phyloP scores from a whole-genome alignment of 352 stramenopile species.

The Phytophthora vignae region DNA sequence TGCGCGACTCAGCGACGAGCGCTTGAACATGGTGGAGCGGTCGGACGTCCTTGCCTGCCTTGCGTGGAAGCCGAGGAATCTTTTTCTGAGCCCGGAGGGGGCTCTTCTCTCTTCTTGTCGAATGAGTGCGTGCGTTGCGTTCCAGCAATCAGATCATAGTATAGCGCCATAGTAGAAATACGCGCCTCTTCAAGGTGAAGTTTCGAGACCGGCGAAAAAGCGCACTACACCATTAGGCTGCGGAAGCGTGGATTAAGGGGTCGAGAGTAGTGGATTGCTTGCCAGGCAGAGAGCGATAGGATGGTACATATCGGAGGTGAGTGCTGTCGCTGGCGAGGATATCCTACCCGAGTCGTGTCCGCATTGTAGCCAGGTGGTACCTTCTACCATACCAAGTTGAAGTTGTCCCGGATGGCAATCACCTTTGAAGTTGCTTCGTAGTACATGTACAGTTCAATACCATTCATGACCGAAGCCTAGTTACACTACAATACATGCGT shows the following conservation, averaged over 20 bases:
- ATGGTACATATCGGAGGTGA: no score
- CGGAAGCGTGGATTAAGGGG: no score
- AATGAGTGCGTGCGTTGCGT: background rate
- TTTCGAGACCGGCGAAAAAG: background rate
- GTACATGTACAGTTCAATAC: no score
- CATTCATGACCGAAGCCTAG: no score
- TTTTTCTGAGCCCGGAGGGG: background rate
- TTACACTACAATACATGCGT: no score
- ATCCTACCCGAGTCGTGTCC: no score
- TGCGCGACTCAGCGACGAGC: conserved; percentile 1
- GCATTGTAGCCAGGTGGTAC: background rate
- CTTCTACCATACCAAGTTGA: background rate
- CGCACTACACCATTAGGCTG: no score
- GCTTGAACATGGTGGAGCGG: conserved; percentile 15
- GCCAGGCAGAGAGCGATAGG: background rate
- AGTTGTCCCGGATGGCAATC: background rate
- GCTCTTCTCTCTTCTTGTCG: background rate
- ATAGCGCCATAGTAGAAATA: background rate
- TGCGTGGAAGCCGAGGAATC: conserved; percentile 1
- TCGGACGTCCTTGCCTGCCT: background rate
- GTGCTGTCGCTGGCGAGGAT: no score
- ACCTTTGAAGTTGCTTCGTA: no score
- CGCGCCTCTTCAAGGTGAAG: background rate
- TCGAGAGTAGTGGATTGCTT: background rate
- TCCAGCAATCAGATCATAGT: background rate